Evolutionary conservation across 768 basidiomycete species (phyloP).

Genomic region (Termitomyces sp.): DNA sequence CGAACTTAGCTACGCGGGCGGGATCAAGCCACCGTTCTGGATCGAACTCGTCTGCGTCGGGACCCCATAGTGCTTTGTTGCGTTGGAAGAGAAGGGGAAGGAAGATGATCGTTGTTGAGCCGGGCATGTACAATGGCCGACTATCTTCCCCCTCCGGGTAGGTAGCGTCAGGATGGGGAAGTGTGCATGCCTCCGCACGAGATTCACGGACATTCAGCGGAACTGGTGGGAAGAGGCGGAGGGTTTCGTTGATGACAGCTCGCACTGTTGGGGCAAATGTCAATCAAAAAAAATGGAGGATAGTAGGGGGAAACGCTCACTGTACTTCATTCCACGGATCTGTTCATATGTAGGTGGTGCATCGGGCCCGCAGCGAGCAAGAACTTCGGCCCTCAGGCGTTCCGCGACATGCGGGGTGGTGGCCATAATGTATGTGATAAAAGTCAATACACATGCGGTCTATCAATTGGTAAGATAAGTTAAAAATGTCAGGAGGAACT

Average conservation of each 20-base stretch:
- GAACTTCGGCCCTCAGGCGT: slow-evolving; percentile 57
- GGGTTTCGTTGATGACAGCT: slow-evolving; percentile 75
- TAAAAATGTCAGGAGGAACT: slow-evolving; percentile 16
- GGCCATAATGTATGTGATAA: slow-evolving; percentile 65
- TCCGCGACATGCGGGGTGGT: slow-evolving; percentile 54
- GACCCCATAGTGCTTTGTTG: slow-evolving; percentile 66
- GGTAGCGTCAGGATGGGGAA: slow-evolving; percentile 51
- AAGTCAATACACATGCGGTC: slow-evolving; percentile 72
- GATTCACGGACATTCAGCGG: slow-evolving; percentile 68
- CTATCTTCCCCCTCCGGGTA: slow-evolving; percentile 29
- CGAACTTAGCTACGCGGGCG: slow-evolving; percentile 43
- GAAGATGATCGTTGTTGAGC: slow-evolving; percentile 53
- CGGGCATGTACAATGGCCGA: slow-evolving; percentile 57
- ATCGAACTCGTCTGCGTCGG: slow-evolving; percentile 73
- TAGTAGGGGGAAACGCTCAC: slow-evolving; percentile 30
- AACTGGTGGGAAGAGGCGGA: slow-evolving; percentile 77
- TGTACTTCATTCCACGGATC: slow-evolving; percentile 61
- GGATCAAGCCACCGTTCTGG: slow-evolving; percentile 77
- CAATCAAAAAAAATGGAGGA: background rate
- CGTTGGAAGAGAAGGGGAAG: slow-evolving; percentile 64
- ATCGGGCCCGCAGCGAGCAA: slow-evolving; percentile 48
- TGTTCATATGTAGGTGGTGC: slow-evolving; percentile 50
- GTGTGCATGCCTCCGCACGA: slow-evolving; percentile 41
- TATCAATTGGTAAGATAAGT: slow-evolving; percentile 18
- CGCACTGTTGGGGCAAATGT: slow-evolving; percentile 41